Percentiles rank a stretch among this genome's conserved stretches.
phyloP scores from a whole-genome alignment of 192 early-diverging fungal genomes.

The Backusella mclennaniae region DNA sequence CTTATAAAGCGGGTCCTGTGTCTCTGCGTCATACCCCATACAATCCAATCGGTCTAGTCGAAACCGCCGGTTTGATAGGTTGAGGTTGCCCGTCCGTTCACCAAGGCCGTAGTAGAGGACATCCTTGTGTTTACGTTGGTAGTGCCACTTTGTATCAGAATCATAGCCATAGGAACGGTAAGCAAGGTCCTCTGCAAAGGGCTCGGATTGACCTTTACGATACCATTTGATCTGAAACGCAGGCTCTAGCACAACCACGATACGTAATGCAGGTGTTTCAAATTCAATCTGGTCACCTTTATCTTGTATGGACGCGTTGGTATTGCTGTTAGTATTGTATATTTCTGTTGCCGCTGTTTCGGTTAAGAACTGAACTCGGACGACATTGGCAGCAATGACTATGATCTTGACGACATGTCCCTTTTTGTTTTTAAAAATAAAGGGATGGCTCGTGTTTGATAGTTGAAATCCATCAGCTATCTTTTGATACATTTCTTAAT shows the following conservation, averaged over 20 bases:
- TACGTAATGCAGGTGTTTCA: not conserved
- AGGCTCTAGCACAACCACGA: not conserved
- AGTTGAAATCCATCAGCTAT: slow-evolving; percentile 10
- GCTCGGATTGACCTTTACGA: not conserved
- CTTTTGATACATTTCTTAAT: slow-evolving; percentile 10
- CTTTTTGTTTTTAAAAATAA: not conserved
- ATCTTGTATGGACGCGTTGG: not conserved
- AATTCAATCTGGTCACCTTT: slow-evolving; percentile 1
- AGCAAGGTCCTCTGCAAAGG: slow-evolving; percentile 50
- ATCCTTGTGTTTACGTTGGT: slow-evolving; percentile 24
- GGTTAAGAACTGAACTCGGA: slow-evolving; percentile 2
- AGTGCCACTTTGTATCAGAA: slow-evolving; percentile 37
- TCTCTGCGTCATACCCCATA: slow-evolving; percentile 55
- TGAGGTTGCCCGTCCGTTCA: slow-evolving; percentile 44
- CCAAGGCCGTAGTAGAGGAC: slow-evolving; percentile 52
- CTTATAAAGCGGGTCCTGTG: slow-evolving; percentile 61
- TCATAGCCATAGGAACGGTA: slow-evolving; percentile 48
- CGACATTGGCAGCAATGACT: not conserved
- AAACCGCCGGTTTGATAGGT: slow-evolving; percentile 46
- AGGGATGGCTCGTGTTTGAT: not conserved
- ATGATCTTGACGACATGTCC: slow-evolving; percentile 5
- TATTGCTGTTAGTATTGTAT: not conserved
- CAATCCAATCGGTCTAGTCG: slow-evolving; percentile 52
- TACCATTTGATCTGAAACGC: not conserved
- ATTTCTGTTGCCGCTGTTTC: not conserved